Percentiles rank a stretch among this genome's conserved stretches.
phyloP scores from a whole-genome alignment of 768 basidiomycete genomes.

The Rhodotorula taiwanensis region DNA sequence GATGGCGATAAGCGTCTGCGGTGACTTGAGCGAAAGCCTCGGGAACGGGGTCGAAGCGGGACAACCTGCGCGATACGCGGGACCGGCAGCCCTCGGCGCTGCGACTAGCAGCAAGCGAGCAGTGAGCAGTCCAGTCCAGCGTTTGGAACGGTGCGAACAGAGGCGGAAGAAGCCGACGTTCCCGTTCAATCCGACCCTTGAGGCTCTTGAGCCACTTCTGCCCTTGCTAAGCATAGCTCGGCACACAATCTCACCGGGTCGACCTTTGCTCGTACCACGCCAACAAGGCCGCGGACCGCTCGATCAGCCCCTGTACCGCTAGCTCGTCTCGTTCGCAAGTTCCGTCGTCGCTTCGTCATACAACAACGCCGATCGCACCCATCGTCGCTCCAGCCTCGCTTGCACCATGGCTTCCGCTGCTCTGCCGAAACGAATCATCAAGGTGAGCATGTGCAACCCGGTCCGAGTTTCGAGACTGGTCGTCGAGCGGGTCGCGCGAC shows the following conservation, averaged over 20 bases:
- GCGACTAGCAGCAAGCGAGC: too few relatives aligned
- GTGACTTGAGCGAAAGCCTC: too few relatives aligned
- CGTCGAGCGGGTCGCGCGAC: neutral
- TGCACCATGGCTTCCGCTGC: neutral
- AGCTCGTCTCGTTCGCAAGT: neutral
- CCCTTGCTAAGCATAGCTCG: neutral
- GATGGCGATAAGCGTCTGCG: too few relatives aligned
- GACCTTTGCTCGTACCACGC: neutral
- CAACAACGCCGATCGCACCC: too few relatives aligned
- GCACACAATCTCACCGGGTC: neutral
- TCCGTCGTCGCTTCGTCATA: neutral
- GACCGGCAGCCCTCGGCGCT: too few relatives aligned
- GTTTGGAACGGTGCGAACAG: neutral
- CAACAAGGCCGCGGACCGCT: too few relatives aligned
- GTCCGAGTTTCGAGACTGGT: too few relatives aligned
- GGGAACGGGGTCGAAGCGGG: too few relatives aligned
- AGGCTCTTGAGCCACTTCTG: neutral
- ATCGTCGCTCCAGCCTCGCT: neutral
- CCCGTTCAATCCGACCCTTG: too few relatives aligned
- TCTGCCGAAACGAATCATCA: slow-evolving; percentile 41
- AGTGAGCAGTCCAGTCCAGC: neutral
- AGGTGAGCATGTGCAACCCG: slow-evolving; percentile 16
- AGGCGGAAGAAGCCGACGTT: too few relatives aligned
- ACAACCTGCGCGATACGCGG: too few relatives aligned
- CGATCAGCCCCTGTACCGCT: too few relatives aligned